Percentiles rank a stretch among this genome's conserved stretches.
Evolutionary conservation across 1,284 basidiomycete species (phyloP).

Genomic region (Tilletia indica): DNA sequence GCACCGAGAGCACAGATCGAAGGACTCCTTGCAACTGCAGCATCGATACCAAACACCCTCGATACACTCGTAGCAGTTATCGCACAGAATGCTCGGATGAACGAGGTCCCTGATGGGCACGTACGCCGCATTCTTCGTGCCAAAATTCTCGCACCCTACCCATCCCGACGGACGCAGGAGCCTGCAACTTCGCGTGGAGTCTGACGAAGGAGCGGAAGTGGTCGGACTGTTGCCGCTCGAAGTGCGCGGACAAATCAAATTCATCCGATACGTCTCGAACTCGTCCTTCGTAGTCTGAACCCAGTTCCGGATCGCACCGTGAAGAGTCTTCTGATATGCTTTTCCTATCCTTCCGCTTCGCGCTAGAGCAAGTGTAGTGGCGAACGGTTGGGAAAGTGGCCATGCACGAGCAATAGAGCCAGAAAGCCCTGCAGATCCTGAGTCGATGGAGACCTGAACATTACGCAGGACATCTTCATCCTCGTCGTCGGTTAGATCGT

Average conservation of each 20-base stretch:
- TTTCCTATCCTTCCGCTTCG: background rate
- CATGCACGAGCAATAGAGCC: background rate
- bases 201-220: background rate
- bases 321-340: background rate
- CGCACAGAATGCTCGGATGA: slow-evolving; percentile 28
- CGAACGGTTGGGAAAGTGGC: background rate
- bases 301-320: slow-evolving; percentile 2
- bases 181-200: background rate
- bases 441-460: background rate
- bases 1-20: slow-evolving; percentile 26
- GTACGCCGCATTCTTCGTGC: slow-evolving; percentile 5
- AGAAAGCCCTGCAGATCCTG: background rate
- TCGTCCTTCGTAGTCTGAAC: slow-evolving; percentile 11
- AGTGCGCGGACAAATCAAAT: background rate
- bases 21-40: slow-evolving; percentile 26
- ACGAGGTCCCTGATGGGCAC: slow-evolving; percentile 24
- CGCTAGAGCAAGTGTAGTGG: slow-evolving; percentile 4
- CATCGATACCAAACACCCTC: slow-evolving; percentile 26
- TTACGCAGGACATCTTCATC: background rate
- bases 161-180: background rate
- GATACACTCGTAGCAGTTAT: slow-evolving; percentile 26
- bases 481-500: background rate
- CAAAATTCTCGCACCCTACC: background rate
- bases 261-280: slow-evolving; percentile 18
- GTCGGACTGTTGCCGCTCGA: too few relatives aligned